A percentile compares a stretch with the other conserved stretches of the same genome.
Evolutionary conservation across 2,329 filamentous ascomycete genomes (phyloP).

Genomic region (Cladosporium sp.): DNA sequence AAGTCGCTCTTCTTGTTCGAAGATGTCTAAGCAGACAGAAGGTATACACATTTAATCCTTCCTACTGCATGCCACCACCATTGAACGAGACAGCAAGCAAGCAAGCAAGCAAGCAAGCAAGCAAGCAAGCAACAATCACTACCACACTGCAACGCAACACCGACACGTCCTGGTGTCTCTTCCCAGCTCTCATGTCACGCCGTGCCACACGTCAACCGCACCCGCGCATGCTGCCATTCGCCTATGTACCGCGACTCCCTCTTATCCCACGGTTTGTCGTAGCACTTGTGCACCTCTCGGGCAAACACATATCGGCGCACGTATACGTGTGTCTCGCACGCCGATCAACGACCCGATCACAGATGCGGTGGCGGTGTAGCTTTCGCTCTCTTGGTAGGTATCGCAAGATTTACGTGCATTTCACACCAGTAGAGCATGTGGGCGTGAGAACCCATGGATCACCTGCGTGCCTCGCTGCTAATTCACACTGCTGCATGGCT

Average conservation of each 20-base stretch:
- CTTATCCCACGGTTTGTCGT: neutral
- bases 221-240: neutral
- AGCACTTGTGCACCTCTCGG: neutral
- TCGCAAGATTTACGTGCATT: neutral
- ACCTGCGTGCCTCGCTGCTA: too few species aligned
- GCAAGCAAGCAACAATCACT: neutral
- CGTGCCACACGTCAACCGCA: neutral
- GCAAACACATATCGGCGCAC: neutral
- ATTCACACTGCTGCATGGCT: too few species aligned
- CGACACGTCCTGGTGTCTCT: neutral
- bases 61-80: neutral
- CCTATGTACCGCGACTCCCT: neutral
- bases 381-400: neutral
- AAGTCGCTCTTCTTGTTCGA: too few species aligned
- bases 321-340: neutral
- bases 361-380: neutral
- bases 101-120: neutral
- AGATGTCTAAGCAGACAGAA: too few species aligned
- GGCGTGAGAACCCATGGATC: neutral
- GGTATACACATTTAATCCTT: neutral
- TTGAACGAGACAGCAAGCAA: slow-evolving; percentile 6
- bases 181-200: slow-evolving; percentile 3
- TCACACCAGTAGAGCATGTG: neutral
- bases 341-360: neutral
- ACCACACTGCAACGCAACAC: slow-evolving; percentile 5